Percentiles rank a stretch among this genome's conserved stretches.
These are phyloP conservation scores for Ogataea degrootiae DNA, from an alignment of 805 yeast genomes.

Conservation along the genomic window DNA sequence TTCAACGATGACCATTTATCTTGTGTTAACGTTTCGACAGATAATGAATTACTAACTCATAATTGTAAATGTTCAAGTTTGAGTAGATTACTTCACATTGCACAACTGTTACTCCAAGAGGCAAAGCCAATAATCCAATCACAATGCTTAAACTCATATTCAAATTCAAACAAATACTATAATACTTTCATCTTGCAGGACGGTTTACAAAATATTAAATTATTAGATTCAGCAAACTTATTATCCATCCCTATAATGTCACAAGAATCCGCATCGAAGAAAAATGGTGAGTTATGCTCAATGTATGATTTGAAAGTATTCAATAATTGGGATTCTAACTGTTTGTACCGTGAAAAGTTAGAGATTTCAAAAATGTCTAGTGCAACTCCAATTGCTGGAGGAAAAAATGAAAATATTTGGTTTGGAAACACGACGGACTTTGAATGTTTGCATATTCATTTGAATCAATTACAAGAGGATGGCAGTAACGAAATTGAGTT, in stretches of 20 bases:
- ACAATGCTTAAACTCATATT: background rate
- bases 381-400: conserved; percentile 50
- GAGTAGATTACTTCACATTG: conserved; percentile 38
- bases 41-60: conserved; percentile 10
- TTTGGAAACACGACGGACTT: conserved; percentile 79
- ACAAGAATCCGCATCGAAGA: conserved; percentile 19
- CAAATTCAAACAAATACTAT: conserved; percentile 14
- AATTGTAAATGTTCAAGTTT: conserved; percentile 35
- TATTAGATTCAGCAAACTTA: conserved; percentile 17
- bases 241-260: conserved; percentile 27
- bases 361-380: conserved; percentile 82
- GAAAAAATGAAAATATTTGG: conserved; percentile 47
- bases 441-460: conserved; percentile 36
- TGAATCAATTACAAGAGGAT: conserved; percentile 6
- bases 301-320: conserved; percentile 38
- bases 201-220: conserved; percentile 7
- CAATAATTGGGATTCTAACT: conserved; percentile 64
- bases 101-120: conserved; percentile 32
- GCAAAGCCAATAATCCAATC: conserved; percentile 17
- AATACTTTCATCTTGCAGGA: conserved; percentile 26
- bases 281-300: conserved; percentile 27
- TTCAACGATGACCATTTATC: conserved; percentile 38
- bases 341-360: conserved; percentile 67
- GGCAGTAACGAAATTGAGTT: too few relatives aligned
- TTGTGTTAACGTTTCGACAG: conserved; percentile 9